Evolutionary conservation across 352 stramenopile species (phyloP).

Genomic region (Phytophthora palmivora): DNA sequence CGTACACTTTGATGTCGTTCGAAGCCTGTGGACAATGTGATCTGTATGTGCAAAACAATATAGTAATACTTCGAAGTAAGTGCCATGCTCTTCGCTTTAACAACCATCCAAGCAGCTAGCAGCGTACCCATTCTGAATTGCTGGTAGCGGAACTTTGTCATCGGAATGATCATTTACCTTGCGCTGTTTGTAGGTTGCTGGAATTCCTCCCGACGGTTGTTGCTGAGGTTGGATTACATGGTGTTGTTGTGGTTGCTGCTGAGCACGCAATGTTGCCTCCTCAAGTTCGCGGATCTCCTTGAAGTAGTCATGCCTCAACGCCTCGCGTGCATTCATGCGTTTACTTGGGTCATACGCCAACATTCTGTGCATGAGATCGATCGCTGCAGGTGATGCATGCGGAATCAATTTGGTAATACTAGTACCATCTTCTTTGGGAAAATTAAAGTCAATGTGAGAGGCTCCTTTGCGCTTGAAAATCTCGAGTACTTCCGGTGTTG

Average conservation of each 20-base stretch:
- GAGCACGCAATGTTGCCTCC: constrained; percentile 47
- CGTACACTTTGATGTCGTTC: constrained; percentile 28
- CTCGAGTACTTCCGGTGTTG: constrained; percentile 80
- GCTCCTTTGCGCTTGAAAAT: constrained; percentile 93
- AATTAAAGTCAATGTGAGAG: constrained; percentile 94
- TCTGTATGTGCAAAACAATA: constrained; percentile 4
- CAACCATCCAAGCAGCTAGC: background rate
- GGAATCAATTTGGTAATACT: constrained; percentile 89
- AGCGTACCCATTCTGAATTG: constrained; percentile 56
- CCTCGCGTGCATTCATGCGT: constrained; percentile 89
- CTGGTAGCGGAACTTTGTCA: constrained; percentile 57
- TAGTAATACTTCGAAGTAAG: constrained; percentile 4
- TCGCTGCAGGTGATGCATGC: constrained; percentile 81
- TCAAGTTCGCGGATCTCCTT: constrained; percentile 87
- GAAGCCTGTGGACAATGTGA: constrained; percentile 31
- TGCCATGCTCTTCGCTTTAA: background rate
- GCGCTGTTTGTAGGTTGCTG: constrained; percentile 46
- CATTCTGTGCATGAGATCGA: constrained; percentile 92
- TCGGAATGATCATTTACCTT: constrained; percentile 62
- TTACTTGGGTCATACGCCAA: constrained; percentile 91
- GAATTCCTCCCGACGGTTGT: constrained; percentile 23
- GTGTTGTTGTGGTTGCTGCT: constrained; percentile 45
- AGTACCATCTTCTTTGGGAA: constrained; percentile 88
- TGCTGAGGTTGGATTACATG: constrained; percentile 40
- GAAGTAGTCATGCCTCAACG: constrained; percentile 93